Evolutionary conservation across 129 eudicot genomes (phyloP).

Genomic region (Helichrysum umbraculigerum): DNA sequence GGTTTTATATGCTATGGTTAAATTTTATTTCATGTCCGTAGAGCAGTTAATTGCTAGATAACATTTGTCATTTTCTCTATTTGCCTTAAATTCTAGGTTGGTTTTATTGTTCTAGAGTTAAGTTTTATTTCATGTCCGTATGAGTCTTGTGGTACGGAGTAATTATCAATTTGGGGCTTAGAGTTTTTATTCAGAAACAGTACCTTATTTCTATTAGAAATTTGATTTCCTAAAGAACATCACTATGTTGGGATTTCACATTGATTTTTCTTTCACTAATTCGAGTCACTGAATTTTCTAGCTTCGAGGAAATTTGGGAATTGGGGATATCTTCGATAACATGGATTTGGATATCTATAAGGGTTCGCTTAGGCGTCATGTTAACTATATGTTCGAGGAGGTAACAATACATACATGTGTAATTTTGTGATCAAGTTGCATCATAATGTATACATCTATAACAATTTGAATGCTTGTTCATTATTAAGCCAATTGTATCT

Average conservation of each 20-base stretch:
- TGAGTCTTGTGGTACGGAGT: too few species aligned
- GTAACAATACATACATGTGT: conserved; percentile 14
- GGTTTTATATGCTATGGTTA: too few species aligned
- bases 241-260: neutral
- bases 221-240: conserved; percentile 4
- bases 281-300: neutral
- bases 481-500: neutral
- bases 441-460: neutral
- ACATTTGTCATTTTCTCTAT: too few species aligned
- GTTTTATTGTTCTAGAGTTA: neutral
- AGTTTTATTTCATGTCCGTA: too few species aligned
- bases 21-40: too few species aligned
- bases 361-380: conserved; percentile 14
- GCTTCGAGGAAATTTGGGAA: neutral
- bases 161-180: neutral
- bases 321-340: neutral
- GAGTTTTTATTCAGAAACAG: neutral
- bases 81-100: too few species aligned
- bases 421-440: neutral
- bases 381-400: conserved; percentile 22
- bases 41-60: too few species aligned
- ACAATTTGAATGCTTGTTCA: neutral
- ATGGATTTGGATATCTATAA: conserved; percentile 11
- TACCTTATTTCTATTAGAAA: neutral
- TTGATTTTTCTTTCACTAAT: neutral